These are phyloP conservation scores for Podospora fimiseda DNA, from an alignment of 495 filamentous ascomycete genomes.

Conservation along the genomic window DNA sequence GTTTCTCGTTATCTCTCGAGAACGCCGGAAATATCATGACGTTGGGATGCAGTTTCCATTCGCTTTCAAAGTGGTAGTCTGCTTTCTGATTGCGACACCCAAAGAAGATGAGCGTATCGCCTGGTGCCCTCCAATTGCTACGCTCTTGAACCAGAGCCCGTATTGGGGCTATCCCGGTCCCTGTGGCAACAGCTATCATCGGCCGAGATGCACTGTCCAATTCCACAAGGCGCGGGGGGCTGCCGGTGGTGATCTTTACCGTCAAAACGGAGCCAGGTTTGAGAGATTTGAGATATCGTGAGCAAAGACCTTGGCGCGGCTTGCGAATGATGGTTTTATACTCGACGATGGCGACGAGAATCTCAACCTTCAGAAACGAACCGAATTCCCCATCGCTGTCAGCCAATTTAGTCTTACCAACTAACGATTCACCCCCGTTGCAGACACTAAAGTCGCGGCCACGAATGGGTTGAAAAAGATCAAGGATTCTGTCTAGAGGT, in stretches of 20 bases:
- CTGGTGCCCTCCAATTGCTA: constrained; percentile 7
- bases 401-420: background rate
- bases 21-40: constrained; percentile 70
- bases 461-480: constrained; percentile 67
- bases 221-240: constrained; percentile 13
- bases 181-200: constrained; percentile 75
- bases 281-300: constrained; percentile 70
- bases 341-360: constrained; percentile 85
- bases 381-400: background rate
- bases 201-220: constrained; percentile 36
- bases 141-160: constrained; percentile 72
- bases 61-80: constrained; percentile 75
- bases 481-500: constrained; percentile 62
- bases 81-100: constrained; percentile 65
- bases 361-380: constrained; percentile 50
- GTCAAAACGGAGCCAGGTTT: constrained; percentile 47
- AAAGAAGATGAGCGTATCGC: constrained; percentile 57
- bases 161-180: constrained; percentile 88
- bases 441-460: constrained; percentile 85
- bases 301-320: constrained; percentile 81
- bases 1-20: constrained; percentile 54
- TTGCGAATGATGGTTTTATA: constrained; percentile 85
- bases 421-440: constrained; percentile 51
- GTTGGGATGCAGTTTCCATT: constrained; percentile 52
- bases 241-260: constrained; percentile 43